Base-by-base conservation (phyloP, 2,329 filamentous ascomycete genomes). In the Cryphonectria parasitica region DNA sequence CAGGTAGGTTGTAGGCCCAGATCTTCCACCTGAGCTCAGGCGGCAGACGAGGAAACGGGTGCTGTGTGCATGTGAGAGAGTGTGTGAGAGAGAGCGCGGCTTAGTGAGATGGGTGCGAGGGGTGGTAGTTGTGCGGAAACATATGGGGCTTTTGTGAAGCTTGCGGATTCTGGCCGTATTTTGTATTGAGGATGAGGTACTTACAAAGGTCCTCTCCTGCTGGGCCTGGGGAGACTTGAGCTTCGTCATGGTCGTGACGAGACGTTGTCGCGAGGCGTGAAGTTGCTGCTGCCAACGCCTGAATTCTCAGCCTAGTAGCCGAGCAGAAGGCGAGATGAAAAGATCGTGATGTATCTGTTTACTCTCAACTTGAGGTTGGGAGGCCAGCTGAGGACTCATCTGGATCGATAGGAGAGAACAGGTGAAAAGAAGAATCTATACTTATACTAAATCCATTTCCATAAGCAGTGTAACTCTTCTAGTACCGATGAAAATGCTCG, bases 21-120 rank as follows among this genome's bases (percentile, higher is more conserved):
- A 86, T 84, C 69, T 80, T 82, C 34, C 85, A 77, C 15, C 85
- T 83, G 22, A 86, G 77, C 74, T 86, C 85, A 17, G 80, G 74
- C 1, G 85, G 85, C 0, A 86, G 82, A 58, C 75, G 76, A 25
- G 78, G 71, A 72, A 86, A 86, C 64, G 78, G 74, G 62, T 77
- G 79, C 85, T 86, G 13, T 43, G 19, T 34, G 34, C 34, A n/a
- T 41, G 41, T 4, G 17, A 7, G 19, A 1, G 43, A 22, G 17
- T n/a, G 22, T 1, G 45, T n/a, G 45, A 10, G 22, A n/a, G 2
- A 10, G 22, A n/a, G 3, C 19, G 45, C 25, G 11, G 25, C 22
- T 45, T 11, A 43, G 61, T 63, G 60, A 63, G 39, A 41, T 28
- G 61, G 6, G 61, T 39, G 60, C 8, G 61, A 22, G 36, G 13